Evolutionary conservation across 2,329 filamentous ascomycete species (phyloP).

Genomic region (Diaporthe velutina): DNA sequence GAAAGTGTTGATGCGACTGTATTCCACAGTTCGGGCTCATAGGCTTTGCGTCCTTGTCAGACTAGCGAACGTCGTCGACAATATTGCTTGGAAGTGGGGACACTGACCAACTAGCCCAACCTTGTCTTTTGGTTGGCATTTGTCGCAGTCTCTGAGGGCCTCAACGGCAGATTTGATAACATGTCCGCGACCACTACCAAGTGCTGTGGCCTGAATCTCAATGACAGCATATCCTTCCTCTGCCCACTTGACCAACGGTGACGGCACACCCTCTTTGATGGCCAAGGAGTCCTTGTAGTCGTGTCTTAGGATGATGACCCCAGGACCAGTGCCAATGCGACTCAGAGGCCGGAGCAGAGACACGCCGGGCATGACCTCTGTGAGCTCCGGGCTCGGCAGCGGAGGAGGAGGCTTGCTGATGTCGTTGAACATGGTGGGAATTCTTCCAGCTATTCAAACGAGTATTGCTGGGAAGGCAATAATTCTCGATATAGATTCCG

Average conservation of each 20-base stretch:
- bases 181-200: neutral
- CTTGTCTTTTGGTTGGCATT: conserved; percentile 38
- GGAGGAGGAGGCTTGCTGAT: conserved; percentile 37
- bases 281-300: conserved; percentile 34
- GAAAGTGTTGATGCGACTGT: conserved; percentile 25
- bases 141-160: conserved; percentile 9
- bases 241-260: conserved; percentile 37
- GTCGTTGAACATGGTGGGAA: conserved; percentile 30
- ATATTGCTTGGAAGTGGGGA: neutral
- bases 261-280: conserved; percentile 35
- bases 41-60: conserved; percentile 20
- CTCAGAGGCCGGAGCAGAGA: conserved; percentile 43
- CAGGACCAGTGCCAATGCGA: conserved; percentile 46
- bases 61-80: neutral
- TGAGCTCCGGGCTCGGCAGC: conserved; percentile 34
- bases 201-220: conserved; percentile 33
- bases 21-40: conserved; percentile 35
- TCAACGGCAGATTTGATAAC: conserved; percentile 29
- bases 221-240: conserved; percentile 40
- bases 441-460: neutral
- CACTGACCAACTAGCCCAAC: conserved; percentile 36
- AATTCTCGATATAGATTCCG: no score
- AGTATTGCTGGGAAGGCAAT: neutral
- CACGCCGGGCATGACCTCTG: conserved; percentile 24
- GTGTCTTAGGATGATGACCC: conserved; percentile 44